Conservation (phyloP, 805 yeast genomes). For the Yamadazyma sp. region DNA sequence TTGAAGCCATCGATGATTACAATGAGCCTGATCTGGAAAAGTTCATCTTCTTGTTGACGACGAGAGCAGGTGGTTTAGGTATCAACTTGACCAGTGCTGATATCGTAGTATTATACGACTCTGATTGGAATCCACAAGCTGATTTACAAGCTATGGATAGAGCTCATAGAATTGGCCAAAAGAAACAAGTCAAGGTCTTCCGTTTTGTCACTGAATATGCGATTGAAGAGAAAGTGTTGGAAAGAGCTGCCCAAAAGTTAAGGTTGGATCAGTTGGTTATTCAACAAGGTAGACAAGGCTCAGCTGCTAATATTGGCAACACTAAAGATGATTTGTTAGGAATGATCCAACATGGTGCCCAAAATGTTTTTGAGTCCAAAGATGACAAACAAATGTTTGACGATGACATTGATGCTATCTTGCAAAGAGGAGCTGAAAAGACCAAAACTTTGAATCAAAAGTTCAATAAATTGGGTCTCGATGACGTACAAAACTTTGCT, state of each 20-base stretch:
- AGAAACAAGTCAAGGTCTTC: slow-evolving; percentile 77
- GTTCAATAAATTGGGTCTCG: slow-evolving; percentile 83
- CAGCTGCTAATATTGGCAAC: slow-evolving; percentile 51
- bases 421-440: slow-evolving; percentile 76
- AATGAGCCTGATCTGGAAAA: slow-evolving; percentile 72
- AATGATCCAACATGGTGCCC: slow-evolving; percentile 99
- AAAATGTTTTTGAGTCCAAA: slow-evolving; percentile 68
- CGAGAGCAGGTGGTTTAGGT: slow-evolving; percentile 91
- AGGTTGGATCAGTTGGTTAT: slow-evolving; percentile 79
- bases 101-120: slow-evolving; percentile 70
- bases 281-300: slow-evolving; percentile 64
- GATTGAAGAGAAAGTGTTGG: slow-evolving; percentile 78
- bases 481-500: slow-evolving; percentile 89
- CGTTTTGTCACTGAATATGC: slow-evolving; percentile 80
- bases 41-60: slow-evolving; percentile 72
- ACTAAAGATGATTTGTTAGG: slow-evolving; percentile 82
- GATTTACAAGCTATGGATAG: slow-evolving; percentile 89
- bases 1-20: slow-evolving; percentile 73
- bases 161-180: slow-evolving; percentile 87
- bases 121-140: slow-evolving; percentile 90
- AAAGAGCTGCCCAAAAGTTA: slow-evolving; percentile 77
- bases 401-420: slow-evolving; percentile 80
- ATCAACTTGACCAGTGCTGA: slow-evolving; percentile 81
- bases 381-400: slow-evolving; percentile 32
- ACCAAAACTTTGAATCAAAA: slow-evolving; percentile 78